These are phyloP conservation scores for Ilex asprella DNA, from an alignment of 257 asterid genomes.

Conservation along the genomic window DNA sequence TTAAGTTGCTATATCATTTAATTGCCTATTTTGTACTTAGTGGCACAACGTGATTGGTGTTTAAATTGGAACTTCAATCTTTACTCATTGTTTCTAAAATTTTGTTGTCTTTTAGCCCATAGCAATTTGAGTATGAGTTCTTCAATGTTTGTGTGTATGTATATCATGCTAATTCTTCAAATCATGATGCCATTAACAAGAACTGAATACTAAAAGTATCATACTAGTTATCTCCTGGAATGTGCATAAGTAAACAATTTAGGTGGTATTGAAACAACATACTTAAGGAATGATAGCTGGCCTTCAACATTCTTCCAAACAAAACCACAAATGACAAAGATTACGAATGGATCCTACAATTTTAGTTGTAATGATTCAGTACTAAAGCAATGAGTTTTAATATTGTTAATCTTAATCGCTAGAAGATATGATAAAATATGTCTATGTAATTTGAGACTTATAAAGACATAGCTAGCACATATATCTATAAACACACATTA, in stretches of 20 bases:
- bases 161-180: no score
- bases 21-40: not conserved
- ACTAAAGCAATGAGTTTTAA: not conserved
- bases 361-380: conserved; percentile 1
- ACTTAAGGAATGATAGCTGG: conserved; percentile 80
- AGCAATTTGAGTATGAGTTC: no score
- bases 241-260: conserved; percentile 84
- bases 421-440: not conserved
- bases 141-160: no score
- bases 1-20: no score
- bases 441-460: not conserved
- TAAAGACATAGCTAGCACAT: conserved; percentile 65
- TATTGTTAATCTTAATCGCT: not conserved
- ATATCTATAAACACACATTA: conserved; percentile 66
- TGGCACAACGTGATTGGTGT: not conserved
- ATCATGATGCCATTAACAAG: not conserved
- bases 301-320: conserved; percentile 96
- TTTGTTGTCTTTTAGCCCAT: no score
- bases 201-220: conserved; percentile 6
- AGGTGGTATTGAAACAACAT: conserved; percentile 74
- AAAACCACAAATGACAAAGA: conserved; percentile 77
- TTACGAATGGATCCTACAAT: conserved; percentile 81
- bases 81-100: no score
- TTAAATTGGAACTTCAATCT: no score
- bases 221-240: conserved; percentile 75